Evolutionary conservation across 768 basidiomycete species (phyloP), one percentile per base, ranked within the genome.

Genomic region (Naganishia vishniacii): DNA sequence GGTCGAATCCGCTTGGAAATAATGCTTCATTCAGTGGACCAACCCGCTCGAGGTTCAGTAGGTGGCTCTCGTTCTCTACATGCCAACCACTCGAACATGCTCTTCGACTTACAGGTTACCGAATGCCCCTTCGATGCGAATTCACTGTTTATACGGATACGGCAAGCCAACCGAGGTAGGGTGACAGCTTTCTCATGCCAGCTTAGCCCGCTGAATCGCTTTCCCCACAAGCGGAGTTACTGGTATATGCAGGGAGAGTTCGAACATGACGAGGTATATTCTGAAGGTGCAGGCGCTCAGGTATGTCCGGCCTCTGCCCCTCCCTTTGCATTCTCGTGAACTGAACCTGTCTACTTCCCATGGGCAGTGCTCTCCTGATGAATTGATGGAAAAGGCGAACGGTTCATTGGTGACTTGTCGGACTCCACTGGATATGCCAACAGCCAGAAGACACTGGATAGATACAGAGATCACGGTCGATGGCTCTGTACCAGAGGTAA

Each of bases 91-190:
- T 48, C 18, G 28, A 28, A 48, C 11, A 56, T 13, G 26, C n/a
- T 25, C 40, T 23, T 40, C 15, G 20, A 32, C 46, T 48, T 18
- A 16, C 59, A 89, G 89, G 68, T 80, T 99, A 18, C 94, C 94
- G 0, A 78, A 85, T 48, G 95, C 95, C 0, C 92, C 94, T 0
- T 88, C 86, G 4, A 88, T 95, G 86, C 89, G 87, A 72, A 86
- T 94, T 29, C 88, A 86, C 75, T 97, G 93, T 68, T 84, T 92
- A 2, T 97, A 98, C 78, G 94, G 94, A 0, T 87, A 90, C 69
- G 94, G 94, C 20, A 97, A 97, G 73, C 88, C 92, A 70, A 99
- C 92, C 0, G 92, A 95, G 34, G 53, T 56, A 15, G 26, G 53
- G 11, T 6, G 45, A 7, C 8, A 83, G 88, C 29, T 85, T 41